These are phyloP conservation scores for Candida piceae DNA, from an alignment of 805 yeast genomes.

Conservation along the genomic window DNA sequence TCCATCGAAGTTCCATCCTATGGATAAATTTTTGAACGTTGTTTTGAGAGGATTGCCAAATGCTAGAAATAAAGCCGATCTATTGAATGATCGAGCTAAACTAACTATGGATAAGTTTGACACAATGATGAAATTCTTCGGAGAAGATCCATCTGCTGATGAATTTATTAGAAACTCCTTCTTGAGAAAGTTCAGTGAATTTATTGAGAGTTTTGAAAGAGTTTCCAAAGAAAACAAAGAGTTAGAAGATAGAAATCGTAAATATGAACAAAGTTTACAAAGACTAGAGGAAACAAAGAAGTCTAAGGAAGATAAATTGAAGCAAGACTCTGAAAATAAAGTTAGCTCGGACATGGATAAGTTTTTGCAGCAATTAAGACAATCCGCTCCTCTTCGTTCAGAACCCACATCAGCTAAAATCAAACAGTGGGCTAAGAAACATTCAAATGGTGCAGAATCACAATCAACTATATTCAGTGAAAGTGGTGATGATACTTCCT, in stretches of 20 bases:
- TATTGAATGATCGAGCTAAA: constrained; percentile 58
- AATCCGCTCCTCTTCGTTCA: constrained; percentile 73
- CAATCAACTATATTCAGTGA: neutral
- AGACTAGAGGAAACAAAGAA: constrained; percentile 42
- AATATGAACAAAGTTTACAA: constrained; percentile 72
- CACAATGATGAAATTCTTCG: constrained; percentile 73
- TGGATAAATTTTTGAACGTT: constrained; percentile 60
- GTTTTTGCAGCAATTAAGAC: constrained; percentile 77
- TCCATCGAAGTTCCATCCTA: constrained; percentile 72
- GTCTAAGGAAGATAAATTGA: constrained; percentile 30
- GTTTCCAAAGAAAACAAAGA: constrained; percentile 76
- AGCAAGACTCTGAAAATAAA: constrained; percentile 35
- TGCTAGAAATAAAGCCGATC: constrained; percentile 66
- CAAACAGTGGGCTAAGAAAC: constrained; percentile 69
- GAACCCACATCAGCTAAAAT: constrained; percentile 79
- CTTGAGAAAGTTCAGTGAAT: constrained; percentile 74
- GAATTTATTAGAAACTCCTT: constrained; percentile 60
- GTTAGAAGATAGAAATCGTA: constrained; percentile 74
- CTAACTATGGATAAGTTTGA: constrained; percentile 62
- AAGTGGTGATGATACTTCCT: constrained; percentile 1
- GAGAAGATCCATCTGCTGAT: constrained; percentile 77
- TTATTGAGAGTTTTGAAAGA: constrained; percentile 70
- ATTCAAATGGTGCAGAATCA: constrained; percentile 19
- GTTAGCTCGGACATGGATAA: constrained; percentile 66
- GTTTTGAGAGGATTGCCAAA: constrained; percentile 65